Conservation (phyloP, 169 alveolate species). For the Cryptosporidium parvum region DNA sequence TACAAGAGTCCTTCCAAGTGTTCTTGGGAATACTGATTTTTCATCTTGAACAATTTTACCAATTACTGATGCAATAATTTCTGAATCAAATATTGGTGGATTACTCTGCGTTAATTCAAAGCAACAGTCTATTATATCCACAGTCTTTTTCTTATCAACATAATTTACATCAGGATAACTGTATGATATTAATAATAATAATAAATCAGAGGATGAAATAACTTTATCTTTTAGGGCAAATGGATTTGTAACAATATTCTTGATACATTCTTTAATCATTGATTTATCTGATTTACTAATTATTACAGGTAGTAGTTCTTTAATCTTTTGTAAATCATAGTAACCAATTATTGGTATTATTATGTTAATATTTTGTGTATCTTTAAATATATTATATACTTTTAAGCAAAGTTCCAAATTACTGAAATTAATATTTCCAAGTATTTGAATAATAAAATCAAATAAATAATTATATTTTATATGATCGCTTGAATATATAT, state of each 20-base stretch:
- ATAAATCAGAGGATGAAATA: constrained; percentile 39
- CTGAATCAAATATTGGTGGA: constrained; percentile 71
- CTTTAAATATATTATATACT: constrained; percentile 38
- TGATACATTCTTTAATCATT: constrained; percentile 45
- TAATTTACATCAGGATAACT: constrained; percentile 50
- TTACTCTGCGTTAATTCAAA: constrained; percentile 51
- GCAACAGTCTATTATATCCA: constrained; percentile 60
- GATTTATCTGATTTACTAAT: constrained; percentile 35
- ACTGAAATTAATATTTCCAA: not conserved
- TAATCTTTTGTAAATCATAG: constrained; percentile 41
- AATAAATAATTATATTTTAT: constrained; percentile 18
- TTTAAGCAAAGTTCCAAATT: constrained; percentile 1
- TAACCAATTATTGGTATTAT: constrained; percentile 45
- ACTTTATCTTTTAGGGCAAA: constrained; percentile 19
- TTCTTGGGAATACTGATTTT: constrained; percentile 60
- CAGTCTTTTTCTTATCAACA: constrained; percentile 48
- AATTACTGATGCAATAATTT: constrained; percentile 62
- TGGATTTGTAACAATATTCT: constrained; percentile 13
- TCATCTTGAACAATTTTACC: constrained; percentile 73
- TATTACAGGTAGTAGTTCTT: constrained; percentile 33
- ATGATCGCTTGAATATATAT: constrained; percentile 18
- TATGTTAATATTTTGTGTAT: constrained; percentile 7
- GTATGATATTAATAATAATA: constrained; percentile 38
- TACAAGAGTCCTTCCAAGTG: constrained; percentile 68
- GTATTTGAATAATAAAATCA: constrained; percentile 9